These are phyloP conservation scores for Penicillium sp. DNA, from an alignment of 2,329 filamentous ascomycete genomes.

Conservation along the genomic window DNA sequence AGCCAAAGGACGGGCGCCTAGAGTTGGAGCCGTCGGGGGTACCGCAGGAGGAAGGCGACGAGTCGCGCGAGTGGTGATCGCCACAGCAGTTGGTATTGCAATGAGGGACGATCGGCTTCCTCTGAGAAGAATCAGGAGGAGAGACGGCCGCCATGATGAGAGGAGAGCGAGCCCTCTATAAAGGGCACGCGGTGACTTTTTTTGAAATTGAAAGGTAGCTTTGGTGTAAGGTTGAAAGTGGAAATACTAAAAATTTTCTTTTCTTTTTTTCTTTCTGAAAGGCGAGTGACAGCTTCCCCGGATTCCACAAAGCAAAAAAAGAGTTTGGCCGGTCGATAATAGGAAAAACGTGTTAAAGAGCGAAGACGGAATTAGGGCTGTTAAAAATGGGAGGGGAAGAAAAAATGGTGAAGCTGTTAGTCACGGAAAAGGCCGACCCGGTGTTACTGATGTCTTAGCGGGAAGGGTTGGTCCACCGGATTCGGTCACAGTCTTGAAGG, in stretches of 20 bases:
- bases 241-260: conserved; percentile 8
- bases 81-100: conserved; percentile 20
- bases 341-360: background rate
- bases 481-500: background rate
- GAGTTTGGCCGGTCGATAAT: conserved; percentile 16
- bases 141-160: conserved; percentile 29
- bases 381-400: conserved; percentile 13
- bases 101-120: conserved; percentile 24
- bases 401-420: conserved; percentile 30
- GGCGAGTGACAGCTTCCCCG: conserved; percentile 26
- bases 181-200: conserved; percentile 13
- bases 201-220: conserved; percentile 6
- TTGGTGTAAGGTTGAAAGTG: conserved; percentile 6
- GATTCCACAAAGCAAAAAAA: conserved; percentile 23
- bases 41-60: conserved; percentile 32
- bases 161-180: conserved; percentile 22
- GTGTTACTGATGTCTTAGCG: conserved; percentile 11
- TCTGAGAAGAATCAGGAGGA: conserved; percentile 17
- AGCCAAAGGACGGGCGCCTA: conserved; percentile 41
- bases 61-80: conserved; percentile 28
- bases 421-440: conserved; percentile 29
- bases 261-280: background rate
- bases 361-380: conserved; percentile 6
- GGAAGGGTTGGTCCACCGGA: conserved; percentile 4
- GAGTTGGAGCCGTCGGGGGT: conserved; percentile 37